phyloP scores from a whole-genome alignment of 2,329 filamentous ascomycete genomes.

The Hypoxylon rubiginosum region DNA sequence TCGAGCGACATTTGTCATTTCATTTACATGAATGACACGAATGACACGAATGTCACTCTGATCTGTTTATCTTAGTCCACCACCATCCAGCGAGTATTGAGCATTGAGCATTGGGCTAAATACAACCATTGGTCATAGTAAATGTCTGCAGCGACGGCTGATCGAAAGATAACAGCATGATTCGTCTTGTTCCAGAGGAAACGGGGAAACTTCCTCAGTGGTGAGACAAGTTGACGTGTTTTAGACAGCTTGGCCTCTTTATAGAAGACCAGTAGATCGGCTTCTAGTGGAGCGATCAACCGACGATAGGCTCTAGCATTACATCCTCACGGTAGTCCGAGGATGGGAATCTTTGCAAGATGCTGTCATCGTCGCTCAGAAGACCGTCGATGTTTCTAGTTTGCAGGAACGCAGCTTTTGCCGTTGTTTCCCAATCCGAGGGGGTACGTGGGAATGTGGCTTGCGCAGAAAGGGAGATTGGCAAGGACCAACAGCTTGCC shows the following conservation, averaged over 20 bases:
- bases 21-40: no score
- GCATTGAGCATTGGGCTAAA: no score
- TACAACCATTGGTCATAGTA: constrained; percentile 9
- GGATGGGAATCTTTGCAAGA: constrained; percentile 24
- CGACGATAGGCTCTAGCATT: constrained; percentile 15
- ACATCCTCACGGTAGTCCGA: constrained; percentile 11
- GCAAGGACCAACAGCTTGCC: constrained; percentile 26
- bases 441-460: constrained; percentile 31
- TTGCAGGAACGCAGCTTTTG: constrained; percentile 6
- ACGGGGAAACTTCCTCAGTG: constrained; percentile 8
- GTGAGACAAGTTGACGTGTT: constrained; percentile 19
- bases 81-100: constrained; percentile 4
- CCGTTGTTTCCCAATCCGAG: constrained; percentile 1
- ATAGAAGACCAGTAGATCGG: constrained; percentile 23
- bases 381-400: constrained; percentile 8
- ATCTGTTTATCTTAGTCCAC: constrained; percentile 10
- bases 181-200: constrained; percentile 10
- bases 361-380: constrained; percentile 10
- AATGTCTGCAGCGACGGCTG: constrained; percentile 4
- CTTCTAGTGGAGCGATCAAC: constrained; percentile 22
- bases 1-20: neutral
- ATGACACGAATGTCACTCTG: constrained; percentile 3
- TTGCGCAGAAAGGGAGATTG: constrained; percentile 31
- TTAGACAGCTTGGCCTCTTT: constrained; percentile 22
- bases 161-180: constrained; percentile 16